Conservation (phyloP, 2,329 filamentous ascomycete genomes). For the Periconia digitata region DNA sequence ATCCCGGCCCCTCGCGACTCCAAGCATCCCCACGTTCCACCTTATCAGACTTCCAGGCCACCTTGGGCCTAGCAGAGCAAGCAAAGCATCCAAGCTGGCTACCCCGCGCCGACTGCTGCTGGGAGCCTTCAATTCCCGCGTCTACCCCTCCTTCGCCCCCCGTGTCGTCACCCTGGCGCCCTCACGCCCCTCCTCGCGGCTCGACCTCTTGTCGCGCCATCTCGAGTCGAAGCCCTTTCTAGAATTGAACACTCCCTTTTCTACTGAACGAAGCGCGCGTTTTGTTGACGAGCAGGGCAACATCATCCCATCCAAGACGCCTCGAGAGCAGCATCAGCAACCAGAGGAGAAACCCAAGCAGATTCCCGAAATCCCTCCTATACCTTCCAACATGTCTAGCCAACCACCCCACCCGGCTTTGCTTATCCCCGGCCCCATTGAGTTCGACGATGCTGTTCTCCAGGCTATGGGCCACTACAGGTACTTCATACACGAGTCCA, state of each 20-base stretch:
- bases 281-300: slow-evolving; percentile 56
- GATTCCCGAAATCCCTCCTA: not conserved
- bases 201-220: slow-evolving; percentile 64
- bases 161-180: slow-evolving; percentile 26
- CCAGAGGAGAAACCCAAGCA: slow-evolving; percentile 13
- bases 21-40: not conserved
- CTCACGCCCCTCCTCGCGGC: slow-evolving; percentile 50
- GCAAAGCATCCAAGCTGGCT: slow-evolving; percentile 37
- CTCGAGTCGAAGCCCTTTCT: slow-evolving; percentile 58
- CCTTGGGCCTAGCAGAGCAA: not conserved
- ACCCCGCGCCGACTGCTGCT: slow-evolving; percentile 28
- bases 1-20: not conserved
- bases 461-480: slow-evolving; percentile 94
- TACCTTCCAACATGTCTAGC: slow-evolving; percentile 53
- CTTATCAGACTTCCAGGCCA: no score
- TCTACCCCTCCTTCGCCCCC: slow-evolving; percentile 35
- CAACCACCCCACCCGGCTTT: slow-evolving; percentile 69
- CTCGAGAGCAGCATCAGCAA: slow-evolving; percentile 11
- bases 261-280: slow-evolving; percentile 57
- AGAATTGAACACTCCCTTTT: slow-evolving; percentile 65
- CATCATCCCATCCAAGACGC: slow-evolving; percentile 19
- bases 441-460: slow-evolving; percentile 96
- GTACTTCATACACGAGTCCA: slow-evolving; percentile 47
- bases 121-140: slow-evolving; percentile 27
- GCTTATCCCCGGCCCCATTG: slow-evolving; percentile 95